Evolutionary conservation across 2,329 filamentous ascomycete species (phyloP), one percentile per base, ranked within the genome.

Genomic region (Diaporthe helianthi): DNA sequence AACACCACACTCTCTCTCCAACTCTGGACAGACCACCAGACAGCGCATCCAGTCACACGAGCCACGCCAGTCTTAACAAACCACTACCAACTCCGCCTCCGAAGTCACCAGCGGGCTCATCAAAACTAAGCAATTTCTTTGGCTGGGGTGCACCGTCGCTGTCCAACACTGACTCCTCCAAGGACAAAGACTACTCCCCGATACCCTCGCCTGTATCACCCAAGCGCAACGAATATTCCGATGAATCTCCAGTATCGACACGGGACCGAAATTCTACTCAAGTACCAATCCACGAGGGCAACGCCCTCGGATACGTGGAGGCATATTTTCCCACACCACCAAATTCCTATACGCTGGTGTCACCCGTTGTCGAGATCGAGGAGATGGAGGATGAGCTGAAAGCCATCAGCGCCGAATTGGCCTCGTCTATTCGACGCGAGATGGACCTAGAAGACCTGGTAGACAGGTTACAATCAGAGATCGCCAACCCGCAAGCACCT

Each of bases 381-480:
- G 93, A 97, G 78, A 90, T 99, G 84, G 96, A 99, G 83, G 92
- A 94, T 78, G 96, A 99, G 84, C 81, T 99, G 74, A 93, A 93
- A 75, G 92, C 95, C 80, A 95, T 99, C 81, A 97, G 93, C 83
- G 88, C 90, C 71, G 96, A 99, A 85, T 85, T 99, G 78, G 96
- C 96, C 41, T 88, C 90, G 74, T 98, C 96, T 33, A 98, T 99
- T 76, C 90, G 93, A 75, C 89, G 96, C 71, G 96, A 99, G 83
- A 95, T 99, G 88, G 96, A 99, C 75, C 82, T 99, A 38, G 96
- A 99, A 80, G 96, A 99, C 79, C 85, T 98, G 55, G 90, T 98
- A 0, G 96, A 99, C 73, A 87, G 92, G 69, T 83, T 97, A 74
- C 94, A 98, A 78, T 83, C 89, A n/a, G 94, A 98, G 76, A 85